Conservation (phyloP, 306 rosid genomes). For the Rosa rugosa region DNA sequence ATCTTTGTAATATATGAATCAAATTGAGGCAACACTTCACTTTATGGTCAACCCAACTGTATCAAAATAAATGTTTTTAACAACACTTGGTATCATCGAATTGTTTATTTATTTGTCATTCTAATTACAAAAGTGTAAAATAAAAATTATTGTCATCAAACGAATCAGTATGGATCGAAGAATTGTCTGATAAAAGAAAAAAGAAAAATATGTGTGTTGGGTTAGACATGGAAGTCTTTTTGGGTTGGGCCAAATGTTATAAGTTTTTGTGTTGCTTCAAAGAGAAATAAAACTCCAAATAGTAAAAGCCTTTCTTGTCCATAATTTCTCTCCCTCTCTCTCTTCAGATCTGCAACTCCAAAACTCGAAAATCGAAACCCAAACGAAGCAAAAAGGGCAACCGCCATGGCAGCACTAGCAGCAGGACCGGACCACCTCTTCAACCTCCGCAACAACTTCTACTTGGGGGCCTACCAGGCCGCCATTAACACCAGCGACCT, state of each 20-base stretch:
- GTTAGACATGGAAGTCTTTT: background rate
- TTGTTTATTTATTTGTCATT: too few relatives aligned
- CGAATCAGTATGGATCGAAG: background rate
- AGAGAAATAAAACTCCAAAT: background rate
- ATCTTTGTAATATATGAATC: background rate
- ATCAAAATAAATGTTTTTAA: too few relatives aligned
- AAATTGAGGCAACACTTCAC: background rate
- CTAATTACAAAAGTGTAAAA: too few relatives aligned
- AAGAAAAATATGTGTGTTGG: background rate
- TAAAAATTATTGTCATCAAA: too few relatives aligned
- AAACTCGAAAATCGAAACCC: background rate
- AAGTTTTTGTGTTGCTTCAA: background rate
- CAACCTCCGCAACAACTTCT: constrained; percentile 85
- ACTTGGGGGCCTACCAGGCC: constrained; percentile 86
- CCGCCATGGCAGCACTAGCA: constrained; percentile 38
- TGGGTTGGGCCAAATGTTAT: constrained; percentile 3
- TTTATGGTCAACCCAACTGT: too few relatives aligned
- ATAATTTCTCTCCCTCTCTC: background rate
- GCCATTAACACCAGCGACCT: constrained; percentile 86
- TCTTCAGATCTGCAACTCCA: constrained; percentile 21
- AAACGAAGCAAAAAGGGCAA: background rate
- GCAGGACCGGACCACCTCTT: constrained; percentile 83
- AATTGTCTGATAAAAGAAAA: background rate
- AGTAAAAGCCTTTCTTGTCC: background rate
- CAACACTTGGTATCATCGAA: too few relatives aligned